Evolutionary conservation across 495 filamentous ascomycete species (phyloP), one percentile per base, ranked within the genome.

Genomic region (Penicillium fimorum): DNA sequence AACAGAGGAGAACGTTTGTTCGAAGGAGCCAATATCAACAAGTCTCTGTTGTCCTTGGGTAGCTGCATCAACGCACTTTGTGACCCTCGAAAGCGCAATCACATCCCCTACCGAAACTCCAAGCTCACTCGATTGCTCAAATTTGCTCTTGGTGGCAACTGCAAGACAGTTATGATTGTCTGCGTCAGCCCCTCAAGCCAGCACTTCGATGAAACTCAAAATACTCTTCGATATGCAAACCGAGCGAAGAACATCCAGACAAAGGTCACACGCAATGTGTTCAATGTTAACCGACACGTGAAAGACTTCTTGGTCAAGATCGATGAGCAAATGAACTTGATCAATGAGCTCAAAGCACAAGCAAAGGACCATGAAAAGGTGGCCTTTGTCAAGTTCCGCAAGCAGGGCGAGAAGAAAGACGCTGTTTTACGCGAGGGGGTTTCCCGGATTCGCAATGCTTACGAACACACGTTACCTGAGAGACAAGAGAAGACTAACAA

Each of bases 161-260:
- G 94, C 77, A 92, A 90, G 76, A 99, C 94, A 11, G 94, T 99
- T 63, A 99, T 99, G 94, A 99, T 99, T 64, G 94, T 99, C 32
- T 99, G 94, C 65, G 91, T 97, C 49, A 96, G 91, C 64, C 94
- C 94, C 13, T 96, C 92, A 8, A 97, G 94, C 68, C 87, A 89
- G 40, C 94, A 99, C 72, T 99, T 95, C 67, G 94, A 99, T 67
- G 94, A 99, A 66, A 99, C 94, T 0, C 94, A 99, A 61, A 99
- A 99, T 65, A 99, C 94, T 3, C 76, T 99, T 15, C 90, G 96
- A 62, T 99, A 99, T 70, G 94, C 94, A 51, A 97, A 99, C 70
- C 80, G 94, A 57, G 94, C 94, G 22, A 99, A 99, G 82, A 99
- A 99, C 67, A 99, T 99, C 66, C 96, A 99, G 76, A 99, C 94